Evolutionary conservation across 345 rosid genomes (phyloP), one percentile per base, ranked within the genome.

Genomic region (Atalantia buxifolia): DNA sequence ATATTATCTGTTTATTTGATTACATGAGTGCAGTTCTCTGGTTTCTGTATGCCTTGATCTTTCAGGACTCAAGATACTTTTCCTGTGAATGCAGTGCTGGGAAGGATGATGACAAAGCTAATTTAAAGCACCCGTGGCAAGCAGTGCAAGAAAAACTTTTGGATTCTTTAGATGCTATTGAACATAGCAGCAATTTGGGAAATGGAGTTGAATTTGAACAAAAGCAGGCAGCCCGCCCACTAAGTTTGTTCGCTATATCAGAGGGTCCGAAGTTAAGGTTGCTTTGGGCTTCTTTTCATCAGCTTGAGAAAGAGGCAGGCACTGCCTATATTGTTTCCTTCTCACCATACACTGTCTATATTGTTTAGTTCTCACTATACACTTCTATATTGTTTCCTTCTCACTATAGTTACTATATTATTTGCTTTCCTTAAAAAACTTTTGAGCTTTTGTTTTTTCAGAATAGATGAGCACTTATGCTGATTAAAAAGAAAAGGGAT

Each of bases 301-400:
- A 87, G 71, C 93, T 95, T 67, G 88, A 93, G 86, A 84, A 92
- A 84, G 93, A 93, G 96, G 98, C 84, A 86, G 81, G 94, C 83
- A 80, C 78, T 84, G 75, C 79, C 77, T 79, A 81, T 77, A 40
- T 76, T 77, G 66, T 68, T 62, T 83, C 79, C 81, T 77, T 77
- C 76, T 35, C 19, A 68, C 72, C 31, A 42, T 67, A 36, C 40
- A 36, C 40, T 36, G 40, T 36, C 40, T 36, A 36, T 6, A 7
- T 36, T 36, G 40, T 36, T 36, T 36, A 9, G 9, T 77, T 77
- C 76, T 33, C 16, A 68, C 72, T 36, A 42, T 67, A 31, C 36
- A 33, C 36, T 33, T 33, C 6, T 33, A 33, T 33, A 1, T 33
- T 33, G 36, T 33, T 33, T 33, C 7, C 81, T 77, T 77, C 76